Percentiles rank a stretch among this genome's conserved stretches.
Conservation (phyloP, 305 asterid species). For the Fraxinus velutina region DNA sequence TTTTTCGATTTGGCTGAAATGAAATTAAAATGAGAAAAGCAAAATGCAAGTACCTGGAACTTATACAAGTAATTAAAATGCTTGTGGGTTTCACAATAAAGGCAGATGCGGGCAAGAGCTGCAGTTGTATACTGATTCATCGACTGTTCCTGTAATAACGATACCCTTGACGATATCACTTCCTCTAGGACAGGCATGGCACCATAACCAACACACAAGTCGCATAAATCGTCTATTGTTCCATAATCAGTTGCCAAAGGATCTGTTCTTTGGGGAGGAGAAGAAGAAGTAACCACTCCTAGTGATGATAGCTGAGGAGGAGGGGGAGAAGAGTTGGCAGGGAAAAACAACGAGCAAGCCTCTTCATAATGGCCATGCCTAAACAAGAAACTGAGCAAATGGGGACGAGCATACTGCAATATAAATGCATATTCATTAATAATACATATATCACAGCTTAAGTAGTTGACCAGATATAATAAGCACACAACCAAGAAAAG, state of each 20-base stretch:
- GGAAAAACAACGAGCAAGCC: constrained; percentile 83
- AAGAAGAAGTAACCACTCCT: constrained; percentile 61
- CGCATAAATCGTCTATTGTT: constrained; percentile 83
- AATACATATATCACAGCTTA: constrained; percentile 17
- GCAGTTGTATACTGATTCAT: constrained; percentile 78
- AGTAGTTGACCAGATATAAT: constrained; percentile 17
- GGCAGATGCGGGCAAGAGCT: constrained; percentile 86
- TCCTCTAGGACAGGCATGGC: constrained; percentile 89
- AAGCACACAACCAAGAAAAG: constrained; percentile 11
- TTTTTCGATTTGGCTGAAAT: constrained; percentile 14
- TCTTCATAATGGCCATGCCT: constrained; percentile 87
- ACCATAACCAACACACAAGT: constrained; percentile 79
- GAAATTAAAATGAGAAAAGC: constrained; percentile 26
- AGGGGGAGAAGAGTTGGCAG: constrained; percentile 66
- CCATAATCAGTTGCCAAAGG: constrained; percentile 86
- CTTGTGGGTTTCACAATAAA: constrained; percentile 86
- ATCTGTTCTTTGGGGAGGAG: constrained; percentile 91
- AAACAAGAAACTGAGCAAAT: constrained; percentile 88
- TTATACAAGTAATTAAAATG: constrained; percentile 86
- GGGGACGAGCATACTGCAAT: constrained; percentile 90
- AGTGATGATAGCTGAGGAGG: constrained; percentile 60
- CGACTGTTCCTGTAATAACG: constrained; percentile 47
- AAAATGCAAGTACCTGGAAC: constrained; percentile 64
- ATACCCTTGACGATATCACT: constrained; percentile 63
- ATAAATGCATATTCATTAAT: constrained; percentile 15